phyloP scores from a whole-genome alignment of 2,329 filamentous ascomycete genomes.

The Drechmeria coniospora region DNA sequence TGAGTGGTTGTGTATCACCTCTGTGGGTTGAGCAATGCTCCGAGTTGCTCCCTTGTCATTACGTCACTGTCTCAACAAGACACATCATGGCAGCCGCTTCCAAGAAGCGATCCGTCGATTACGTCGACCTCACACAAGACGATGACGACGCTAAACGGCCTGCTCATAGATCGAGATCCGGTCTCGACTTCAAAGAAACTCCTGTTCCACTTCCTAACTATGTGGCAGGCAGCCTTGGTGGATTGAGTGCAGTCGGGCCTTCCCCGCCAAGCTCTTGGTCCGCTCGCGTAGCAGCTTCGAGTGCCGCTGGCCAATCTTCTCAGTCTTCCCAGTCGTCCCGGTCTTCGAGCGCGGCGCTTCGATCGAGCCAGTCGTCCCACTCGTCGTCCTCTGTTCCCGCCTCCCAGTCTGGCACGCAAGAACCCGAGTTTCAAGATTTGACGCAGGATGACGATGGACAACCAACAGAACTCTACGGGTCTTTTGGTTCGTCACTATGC shows the following conservation, averaged over 20 bases:
- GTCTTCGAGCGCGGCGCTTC: slow-evolving; percentile 1
- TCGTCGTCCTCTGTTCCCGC: slow-evolving; percentile 1
- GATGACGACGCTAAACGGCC: slow-evolving; percentile 17
- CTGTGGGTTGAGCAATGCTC: no score
- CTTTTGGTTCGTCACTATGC: slow-evolving; percentile 19
- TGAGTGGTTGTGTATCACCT: no score
- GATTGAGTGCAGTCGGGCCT: no score
- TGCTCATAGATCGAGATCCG: no score
- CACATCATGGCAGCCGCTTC: slow-evolving; percentile 4
- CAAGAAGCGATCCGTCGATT: slow-evolving; percentile 20
- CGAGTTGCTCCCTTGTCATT: no score
- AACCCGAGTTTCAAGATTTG: slow-evolving; percentile 25
- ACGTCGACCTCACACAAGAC: slow-evolving; percentile 24
- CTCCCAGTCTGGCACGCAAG: slow-evolving; percentile 7
- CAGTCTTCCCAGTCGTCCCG: slow-evolving; percentile 6
- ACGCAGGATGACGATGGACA: slow-evolving; percentile 28
- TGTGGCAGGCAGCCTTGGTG: no score
- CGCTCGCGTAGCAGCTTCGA: slow-evolving; percentile 8
- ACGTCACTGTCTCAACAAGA: no score
- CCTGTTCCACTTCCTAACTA: no score
- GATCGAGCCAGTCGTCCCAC: slow-evolving; percentile 4
- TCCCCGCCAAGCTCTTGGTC: no score
- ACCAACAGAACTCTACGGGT: slow-evolving; percentile 30
- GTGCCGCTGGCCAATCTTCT: slow-evolving; percentile 4
- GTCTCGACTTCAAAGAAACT: no score